A percentile compares a stretch with the other conserved stretches of the same genome.
Evolutionary conservation across 1,139 yeast genomes (phyloP).

Genomic region (Taphrina pruni): DNA sequence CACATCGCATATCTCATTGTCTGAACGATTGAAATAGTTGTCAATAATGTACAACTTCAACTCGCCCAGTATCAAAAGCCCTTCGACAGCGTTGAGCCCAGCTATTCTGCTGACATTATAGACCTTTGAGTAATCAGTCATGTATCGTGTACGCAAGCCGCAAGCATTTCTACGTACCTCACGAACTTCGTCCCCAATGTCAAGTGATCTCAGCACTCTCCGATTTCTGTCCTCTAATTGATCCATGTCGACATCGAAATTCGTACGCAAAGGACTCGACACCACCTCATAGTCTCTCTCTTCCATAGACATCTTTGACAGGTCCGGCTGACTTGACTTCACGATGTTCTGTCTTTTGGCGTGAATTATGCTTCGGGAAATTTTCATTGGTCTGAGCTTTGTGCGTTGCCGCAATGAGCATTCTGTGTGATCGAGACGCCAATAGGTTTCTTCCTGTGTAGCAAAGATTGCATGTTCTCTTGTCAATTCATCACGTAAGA

Average conservation of each 20-base stretch:
- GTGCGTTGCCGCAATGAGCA: conserved; percentile 69
- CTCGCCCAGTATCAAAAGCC: conserved; percentile 71
- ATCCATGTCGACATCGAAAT: conserved; percentile 51
- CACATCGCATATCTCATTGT: conserved; percentile 69
- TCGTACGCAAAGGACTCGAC: neutral
- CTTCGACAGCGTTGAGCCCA: conserved; percentile 75
- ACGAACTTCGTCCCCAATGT: conserved; percentile 70
- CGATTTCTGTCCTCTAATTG: conserved; percentile 74
- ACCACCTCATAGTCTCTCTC: conserved; percentile 22
- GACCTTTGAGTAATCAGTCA: conserved; percentile 5
- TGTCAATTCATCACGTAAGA: conserved; percentile 56
- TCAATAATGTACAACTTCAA: conserved; percentile 70
- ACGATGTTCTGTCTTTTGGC: neutral
- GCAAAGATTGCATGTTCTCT: conserved; percentile 53
- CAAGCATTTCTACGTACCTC: conserved; percentile 58
- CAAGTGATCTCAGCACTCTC: conserved; percentile 70
- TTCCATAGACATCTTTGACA: neutral
- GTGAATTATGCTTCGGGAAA: neutral
- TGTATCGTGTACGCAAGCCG: neutral
- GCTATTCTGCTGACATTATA: conserved; percentile 71
- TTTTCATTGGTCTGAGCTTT: conserved; percentile 56
- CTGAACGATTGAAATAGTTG: conserved; percentile 65
- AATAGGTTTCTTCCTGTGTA: conserved; percentile 50
- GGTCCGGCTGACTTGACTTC: neutral
- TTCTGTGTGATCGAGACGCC: conserved; percentile 69